Evolutionary conservation across 306 rosid genomes (phyloP).

Genomic region (Amphicarpaea edgeworthii): DNA sequence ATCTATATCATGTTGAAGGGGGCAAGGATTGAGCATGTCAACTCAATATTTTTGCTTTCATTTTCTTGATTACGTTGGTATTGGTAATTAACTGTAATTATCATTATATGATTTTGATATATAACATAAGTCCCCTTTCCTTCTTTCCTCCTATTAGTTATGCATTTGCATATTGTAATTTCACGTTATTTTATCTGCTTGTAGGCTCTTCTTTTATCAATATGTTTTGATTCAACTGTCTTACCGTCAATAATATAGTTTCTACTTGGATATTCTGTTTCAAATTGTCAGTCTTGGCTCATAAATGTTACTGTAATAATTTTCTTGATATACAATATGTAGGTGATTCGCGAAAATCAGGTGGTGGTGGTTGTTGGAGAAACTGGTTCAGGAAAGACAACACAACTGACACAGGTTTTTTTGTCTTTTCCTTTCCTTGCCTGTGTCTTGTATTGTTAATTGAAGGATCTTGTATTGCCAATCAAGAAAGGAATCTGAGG

Average conservation of each 20-base stretch:
- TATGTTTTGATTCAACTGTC: slow-evolving; percentile 2
- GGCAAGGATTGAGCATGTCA: slow-evolving; percentile 26
- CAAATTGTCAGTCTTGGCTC: slow-evolving; percentile 12
- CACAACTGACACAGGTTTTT: slow-evolving; percentile 92
- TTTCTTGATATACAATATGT: slow-evolving; percentile 42
- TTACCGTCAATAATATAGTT: slow-evolving; percentile 10
- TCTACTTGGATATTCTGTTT: slow-evolving; percentile 36
- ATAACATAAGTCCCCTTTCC: slow-evolving; percentile 7
- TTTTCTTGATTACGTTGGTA: not conserved
- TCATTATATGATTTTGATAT: slow-evolving; percentile 22
- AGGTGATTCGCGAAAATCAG: slow-evolving; percentile 96
- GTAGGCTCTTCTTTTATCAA: slow-evolving; percentile 1
- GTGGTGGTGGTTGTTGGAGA: slow-evolving; percentile 96
- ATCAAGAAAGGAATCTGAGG: not conserved
- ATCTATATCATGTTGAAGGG: not conserved
- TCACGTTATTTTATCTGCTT: slow-evolving; percentile 7
- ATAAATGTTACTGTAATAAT: slow-evolving; percentile 27
- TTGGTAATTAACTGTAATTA: not conserved
- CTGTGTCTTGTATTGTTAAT: slow-evolving; percentile 14
- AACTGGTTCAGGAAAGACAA: slow-evolving; percentile 99
- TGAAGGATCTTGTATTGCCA: slow-evolving; percentile 3
- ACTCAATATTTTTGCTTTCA: not conserved
- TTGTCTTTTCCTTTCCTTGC: slow-evolving; percentile 22
- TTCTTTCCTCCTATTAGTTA: slow-evolving; percentile 23
- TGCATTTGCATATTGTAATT: slow-evolving; percentile 18